Conservation (phyloP, 83 land plant genomes). For the Diphasiastrum complanatum region DNA sequence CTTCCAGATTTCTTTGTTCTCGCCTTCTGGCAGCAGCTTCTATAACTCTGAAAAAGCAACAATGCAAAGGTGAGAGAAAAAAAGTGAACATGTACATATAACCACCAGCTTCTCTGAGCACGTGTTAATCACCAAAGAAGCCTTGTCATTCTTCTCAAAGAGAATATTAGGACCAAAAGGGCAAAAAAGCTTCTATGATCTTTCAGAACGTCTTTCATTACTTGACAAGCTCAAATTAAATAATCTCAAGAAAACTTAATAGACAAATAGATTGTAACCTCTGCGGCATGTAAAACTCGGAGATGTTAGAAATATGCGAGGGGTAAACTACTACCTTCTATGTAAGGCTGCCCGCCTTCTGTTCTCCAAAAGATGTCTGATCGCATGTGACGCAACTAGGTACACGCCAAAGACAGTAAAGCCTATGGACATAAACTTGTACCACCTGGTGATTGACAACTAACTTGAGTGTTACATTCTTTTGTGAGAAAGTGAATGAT, state of each 20-base stretch:
- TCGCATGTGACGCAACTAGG: conserved; percentile 65
- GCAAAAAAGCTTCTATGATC: no score
- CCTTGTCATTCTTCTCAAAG: conserved; percentile 5
- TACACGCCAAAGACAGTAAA: conserved; percentile 70
- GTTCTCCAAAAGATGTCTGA: conserved; percentile 59
- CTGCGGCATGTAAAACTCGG: not conserved
- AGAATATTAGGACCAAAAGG: no score
- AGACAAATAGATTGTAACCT: no score
- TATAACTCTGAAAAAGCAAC: conserved; percentile 61
- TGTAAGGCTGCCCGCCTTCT: conserved; percentile 68
- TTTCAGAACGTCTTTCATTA: not conserved
- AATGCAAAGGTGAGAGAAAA: no score
- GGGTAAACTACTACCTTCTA: conserved; percentile 46
- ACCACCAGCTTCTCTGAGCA: not conserved
- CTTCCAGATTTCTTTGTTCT: conserved; percentile 42
- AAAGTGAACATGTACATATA: not conserved
- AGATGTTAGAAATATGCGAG: not conserved
- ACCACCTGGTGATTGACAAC: no score
- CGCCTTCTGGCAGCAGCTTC: conserved; percentile 79
- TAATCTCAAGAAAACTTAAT: not conserved
- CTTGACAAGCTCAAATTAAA: not conserved
- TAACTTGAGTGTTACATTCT: no score
- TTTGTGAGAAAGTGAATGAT: no score
- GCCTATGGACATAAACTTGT: conserved; percentile 81
- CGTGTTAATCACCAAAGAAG: not conserved